A percentile compares a stretch with the other conserved stretches of the same genome.
These are phyloP conservation scores for Huntiella savannae DNA, from an alignment of 2,329 filamentous ascomycete genomes.

Conservation along the genomic window DNA sequence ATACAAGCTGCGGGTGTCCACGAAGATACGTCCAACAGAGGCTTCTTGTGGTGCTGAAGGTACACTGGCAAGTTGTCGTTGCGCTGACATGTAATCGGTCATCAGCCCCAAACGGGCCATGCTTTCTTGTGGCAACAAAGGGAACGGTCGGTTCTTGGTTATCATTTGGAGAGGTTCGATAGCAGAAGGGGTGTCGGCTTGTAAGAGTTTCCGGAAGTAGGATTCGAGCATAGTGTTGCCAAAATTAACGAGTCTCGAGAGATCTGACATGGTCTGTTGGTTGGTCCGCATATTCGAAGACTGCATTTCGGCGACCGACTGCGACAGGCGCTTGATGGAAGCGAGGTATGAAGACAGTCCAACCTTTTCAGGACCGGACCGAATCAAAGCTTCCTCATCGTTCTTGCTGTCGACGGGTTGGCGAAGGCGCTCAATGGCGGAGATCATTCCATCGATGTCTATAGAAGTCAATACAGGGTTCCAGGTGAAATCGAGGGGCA, in stretches of 20 bases:
- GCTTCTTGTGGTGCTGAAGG: slow-evolving; percentile 35
- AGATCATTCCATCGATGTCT: slow-evolving; percentile 74
- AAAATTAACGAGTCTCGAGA: slow-evolving; percentile 55
- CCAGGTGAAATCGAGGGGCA: background rate
- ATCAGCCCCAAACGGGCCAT: slow-evolving; percentile 61
- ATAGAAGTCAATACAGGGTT: slow-evolving; percentile 7
- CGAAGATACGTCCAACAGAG: slow-evolving; percentile 63
- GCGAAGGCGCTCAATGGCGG: slow-evolving; percentile 71
- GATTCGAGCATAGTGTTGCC: slow-evolving; percentile 71
- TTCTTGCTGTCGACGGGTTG: slow-evolving; percentile 87
- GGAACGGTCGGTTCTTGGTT: slow-evolving; percentile 76
- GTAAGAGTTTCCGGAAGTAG: slow-evolving; percentile 60
- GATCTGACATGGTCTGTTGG: slow-evolving; percentile 68
- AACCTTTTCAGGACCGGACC: slow-evolving; percentile 64
- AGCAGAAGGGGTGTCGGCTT: slow-evolving; percentile 54
- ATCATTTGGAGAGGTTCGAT: slow-evolving; percentile 85
- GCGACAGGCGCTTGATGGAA: slow-evolving; percentile 74
- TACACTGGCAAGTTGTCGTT: slow-evolving; percentile 25
- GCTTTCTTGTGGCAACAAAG: slow-evolving; percentile 57
- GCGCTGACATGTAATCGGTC: slow-evolving; percentile 53
- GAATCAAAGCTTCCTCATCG: slow-evolving; percentile 79
- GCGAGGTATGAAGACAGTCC: slow-evolving; percentile 72
- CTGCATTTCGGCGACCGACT: slow-evolving; percentile 67
- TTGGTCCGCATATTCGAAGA: slow-evolving; percentile 84
- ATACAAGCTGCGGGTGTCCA: slow-evolving; percentile 72